A percentile compares a stretch with the other conserved stretches of the same genome.
phyloP scores from a whole-genome alignment of 1,284 basidiomycete genomes.

The Ganoderma lingzhi region DNA sequence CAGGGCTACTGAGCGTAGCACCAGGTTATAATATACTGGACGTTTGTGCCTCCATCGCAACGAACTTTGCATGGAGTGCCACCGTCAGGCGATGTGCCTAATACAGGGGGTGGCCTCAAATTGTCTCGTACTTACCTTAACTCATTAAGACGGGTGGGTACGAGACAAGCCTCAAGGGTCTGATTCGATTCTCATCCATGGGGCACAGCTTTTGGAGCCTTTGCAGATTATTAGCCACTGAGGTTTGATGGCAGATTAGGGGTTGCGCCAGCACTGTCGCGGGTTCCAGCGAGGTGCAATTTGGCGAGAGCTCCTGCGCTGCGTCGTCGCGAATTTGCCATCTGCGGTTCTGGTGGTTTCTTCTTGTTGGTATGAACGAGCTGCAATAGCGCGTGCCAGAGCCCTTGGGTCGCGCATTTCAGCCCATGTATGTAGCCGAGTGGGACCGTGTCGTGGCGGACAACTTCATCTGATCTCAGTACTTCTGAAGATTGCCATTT shows the following conservation, averaged over 20 bases:
- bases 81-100: background rate
- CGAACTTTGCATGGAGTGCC: too few species aligned
- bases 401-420: background rate
- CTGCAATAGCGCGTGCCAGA: background rate
- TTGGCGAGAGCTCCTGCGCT: background rate
- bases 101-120: background rate
- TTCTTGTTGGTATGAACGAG: background rate
- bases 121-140: too few species aligned
- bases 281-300: background rate
- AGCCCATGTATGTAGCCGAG: background rate
- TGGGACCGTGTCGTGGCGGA: background rate
- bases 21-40: background rate
- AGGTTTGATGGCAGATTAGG: constrained; percentile 2
- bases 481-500: background rate
- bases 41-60: too few species aligned
- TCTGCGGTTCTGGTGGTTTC: background rate
- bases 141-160: too few species aligned
- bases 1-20: background rate
- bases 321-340: background rate
- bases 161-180: background rate
- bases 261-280: background rate
- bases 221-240: background rate
- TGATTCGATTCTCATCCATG: background rate
- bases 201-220: background rate
- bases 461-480: background rate